phyloP scores from a whole-genome alignment of 2,329 filamentous ascomycete species.

The Clonostachys rosea region DNA sequence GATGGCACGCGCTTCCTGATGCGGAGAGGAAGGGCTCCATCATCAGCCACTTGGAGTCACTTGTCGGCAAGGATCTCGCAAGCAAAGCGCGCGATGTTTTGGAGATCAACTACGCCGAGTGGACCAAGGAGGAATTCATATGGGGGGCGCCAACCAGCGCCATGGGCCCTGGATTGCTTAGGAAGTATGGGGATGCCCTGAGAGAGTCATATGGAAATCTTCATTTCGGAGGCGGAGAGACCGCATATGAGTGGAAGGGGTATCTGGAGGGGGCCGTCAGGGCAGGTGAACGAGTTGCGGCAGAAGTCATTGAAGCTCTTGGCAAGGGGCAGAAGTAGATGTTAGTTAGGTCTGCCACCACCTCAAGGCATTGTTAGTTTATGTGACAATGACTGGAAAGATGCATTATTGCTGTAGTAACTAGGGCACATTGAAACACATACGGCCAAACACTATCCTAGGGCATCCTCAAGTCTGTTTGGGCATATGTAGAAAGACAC shows the following conservation, averaged over 20 bases:
- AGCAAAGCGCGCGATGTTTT: slow-evolving; percentile 3
- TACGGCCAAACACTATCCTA: too few species aligned
- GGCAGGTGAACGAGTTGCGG: slow-evolving; percentile 6
- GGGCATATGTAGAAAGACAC: too few species aligned
- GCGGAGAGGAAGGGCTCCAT: slow-evolving; percentile 5
- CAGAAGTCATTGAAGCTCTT: not conserved
- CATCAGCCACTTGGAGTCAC: slow-evolving; percentile 8
- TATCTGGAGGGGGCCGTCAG: slow-evolving; percentile 16
- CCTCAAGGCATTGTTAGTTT: too few species aligned
- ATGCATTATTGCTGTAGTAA: too few species aligned
- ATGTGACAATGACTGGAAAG: too few species aligned
- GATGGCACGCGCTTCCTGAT: slow-evolving; percentile 12
- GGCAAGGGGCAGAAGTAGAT: not conserved
- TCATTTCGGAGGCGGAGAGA: slow-evolving; percentile 16
- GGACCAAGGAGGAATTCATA: slow-evolving; percentile 10
- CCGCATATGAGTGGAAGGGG: slow-evolving; percentile 13
- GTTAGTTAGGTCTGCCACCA: too few species aligned
- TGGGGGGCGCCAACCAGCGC: slow-evolving; percentile 7
- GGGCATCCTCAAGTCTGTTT: too few species aligned
- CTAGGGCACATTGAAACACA: too few species aligned
- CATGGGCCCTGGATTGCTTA: slow-evolving; percentile 4
- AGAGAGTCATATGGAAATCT: slow-evolving; percentile 14
- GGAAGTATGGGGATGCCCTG: slow-evolving; percentile 15
- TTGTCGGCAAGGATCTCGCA: slow-evolving; percentile 5
- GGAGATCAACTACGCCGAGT: slow-evolving; percentile 8